Evolutionary conservation across 2,329 filamentous ascomycete species (phyloP).

Genomic region (Aspergillus aculeatus): DNA sequence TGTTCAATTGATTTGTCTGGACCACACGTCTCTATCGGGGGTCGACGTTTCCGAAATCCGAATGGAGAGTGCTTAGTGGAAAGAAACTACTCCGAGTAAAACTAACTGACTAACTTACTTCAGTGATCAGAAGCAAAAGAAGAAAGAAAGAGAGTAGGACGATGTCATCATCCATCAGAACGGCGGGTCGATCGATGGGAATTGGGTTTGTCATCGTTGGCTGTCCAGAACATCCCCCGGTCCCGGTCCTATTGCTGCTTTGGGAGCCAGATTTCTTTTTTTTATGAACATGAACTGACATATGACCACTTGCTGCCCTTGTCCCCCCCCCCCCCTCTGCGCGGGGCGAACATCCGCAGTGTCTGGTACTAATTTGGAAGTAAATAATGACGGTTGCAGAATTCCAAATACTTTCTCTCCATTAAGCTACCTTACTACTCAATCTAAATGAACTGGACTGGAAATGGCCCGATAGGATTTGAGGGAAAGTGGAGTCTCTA

Average conservation of each 20-base stretch:
- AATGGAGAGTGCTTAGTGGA: neutral
- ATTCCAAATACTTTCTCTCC: neutral
- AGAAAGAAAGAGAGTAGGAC: neutral
- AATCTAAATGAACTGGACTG: neutral
- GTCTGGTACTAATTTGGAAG: too few relatives aligned
- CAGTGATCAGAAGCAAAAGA: neutral
- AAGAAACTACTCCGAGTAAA: too few relatives aligned
- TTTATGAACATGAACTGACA: neutral
- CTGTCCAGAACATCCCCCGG: neutral
- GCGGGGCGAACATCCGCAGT: neutral
- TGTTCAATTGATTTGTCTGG: neutral
- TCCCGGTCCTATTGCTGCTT: slow-evolving; percentile 6
- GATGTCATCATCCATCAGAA: slow-evolving; percentile 1
- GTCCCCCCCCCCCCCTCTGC: neutral
- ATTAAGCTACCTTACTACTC: neutral
- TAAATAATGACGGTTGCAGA: neutral
- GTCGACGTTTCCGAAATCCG: neutral
- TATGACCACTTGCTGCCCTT: neutral
- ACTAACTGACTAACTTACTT: too few relatives aligned
- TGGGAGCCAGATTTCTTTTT: neutral
- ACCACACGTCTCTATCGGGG: neutral
- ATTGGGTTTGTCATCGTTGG: neutral
- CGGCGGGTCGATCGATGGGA: slow-evolving; percentile 5
- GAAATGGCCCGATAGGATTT: neutral
- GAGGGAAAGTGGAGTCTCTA: neutral